These are phyloP conservation scores for Lipomyces yamadae DNA, from an alignment of 805 yeast genomes.

Conservation along the genomic window DNA sequence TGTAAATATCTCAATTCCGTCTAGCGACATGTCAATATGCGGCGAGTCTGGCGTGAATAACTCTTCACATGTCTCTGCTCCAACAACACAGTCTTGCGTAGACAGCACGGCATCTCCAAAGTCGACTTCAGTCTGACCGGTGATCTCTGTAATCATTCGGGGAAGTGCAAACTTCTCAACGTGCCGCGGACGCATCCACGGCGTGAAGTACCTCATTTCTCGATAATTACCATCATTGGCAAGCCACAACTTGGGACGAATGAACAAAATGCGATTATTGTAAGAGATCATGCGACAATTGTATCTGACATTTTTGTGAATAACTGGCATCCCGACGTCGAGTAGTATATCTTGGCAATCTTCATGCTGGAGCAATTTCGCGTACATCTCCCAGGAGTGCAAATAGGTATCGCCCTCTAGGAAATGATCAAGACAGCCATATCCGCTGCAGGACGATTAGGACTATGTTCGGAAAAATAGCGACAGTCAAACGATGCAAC, in stretches of 20 bases:
- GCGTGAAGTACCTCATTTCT: conserved; percentile 96
- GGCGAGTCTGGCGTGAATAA: conserved; percentile 96
- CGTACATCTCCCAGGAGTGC: conserved; percentile 95
- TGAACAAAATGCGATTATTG: conserved; percentile 77
- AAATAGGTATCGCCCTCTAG: conserved; percentile 84
- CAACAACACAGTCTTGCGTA: conserved; percentile 84
- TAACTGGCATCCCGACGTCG: conserved; percentile 94
- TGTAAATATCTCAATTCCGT: conserved; percentile 96
- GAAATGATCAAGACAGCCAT: conserved; percentile 90
- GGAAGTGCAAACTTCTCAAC: conserved; percentile 80
- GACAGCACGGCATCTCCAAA: conserved; percentile 92
- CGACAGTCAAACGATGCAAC: conserved; percentile 27
- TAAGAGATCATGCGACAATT: conserved; percentile 87
- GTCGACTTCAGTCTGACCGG: conserved; percentile 69
- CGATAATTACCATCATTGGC: conserved; percentile 98
- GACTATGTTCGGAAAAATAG: not conserved
- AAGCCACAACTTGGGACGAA: conserved; percentile 89
- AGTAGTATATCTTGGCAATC: conserved; percentile 76
- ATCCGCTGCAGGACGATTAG: conserved; percentile 26
- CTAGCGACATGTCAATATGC: conserved; percentile 86
- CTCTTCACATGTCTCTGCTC: conserved; percentile 99
- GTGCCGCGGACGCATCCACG: conserved; percentile 82
- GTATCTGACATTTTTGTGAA: conserved; percentile 85
- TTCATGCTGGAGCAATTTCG: conserved; percentile 68
- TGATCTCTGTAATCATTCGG: conserved; percentile 61